These are phyloP conservation scores for Malassezia pachydermatis DNA, from an alignment of 1,284 basidiomycete species.

Conservation along the genomic window DNA sequence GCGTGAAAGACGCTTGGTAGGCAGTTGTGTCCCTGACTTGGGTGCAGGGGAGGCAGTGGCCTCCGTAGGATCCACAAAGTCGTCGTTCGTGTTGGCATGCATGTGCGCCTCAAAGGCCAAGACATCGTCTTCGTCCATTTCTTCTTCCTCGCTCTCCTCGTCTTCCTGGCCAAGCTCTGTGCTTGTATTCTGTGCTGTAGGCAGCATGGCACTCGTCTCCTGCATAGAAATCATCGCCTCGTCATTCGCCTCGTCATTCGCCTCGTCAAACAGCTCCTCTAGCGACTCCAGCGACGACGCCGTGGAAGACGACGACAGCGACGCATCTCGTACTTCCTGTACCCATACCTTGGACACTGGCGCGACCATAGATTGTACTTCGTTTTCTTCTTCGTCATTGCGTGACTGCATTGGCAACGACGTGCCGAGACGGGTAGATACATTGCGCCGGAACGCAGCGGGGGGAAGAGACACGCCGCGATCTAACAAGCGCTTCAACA, in stretches of 20 bases:
- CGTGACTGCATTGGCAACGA: no score
- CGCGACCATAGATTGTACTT: neutral
- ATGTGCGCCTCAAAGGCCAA: constrained; percentile 9
- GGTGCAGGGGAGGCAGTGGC: no score
- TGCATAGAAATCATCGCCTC: neutral
- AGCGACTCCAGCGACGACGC: neutral
- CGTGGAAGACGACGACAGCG: neutral
- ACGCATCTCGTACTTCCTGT: neutral
- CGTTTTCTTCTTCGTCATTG: neutral
- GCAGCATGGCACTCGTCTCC: neutral
- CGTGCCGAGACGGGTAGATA: no score
- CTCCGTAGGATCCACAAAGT: neutral
- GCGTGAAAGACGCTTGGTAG: no score
- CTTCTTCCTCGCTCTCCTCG: constrained; percentile 13
- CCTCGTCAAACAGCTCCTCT: constrained; percentile 4
- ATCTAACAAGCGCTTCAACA: constrained; percentile 1
- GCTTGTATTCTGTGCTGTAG: neutral
- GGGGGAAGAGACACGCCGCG: no score
- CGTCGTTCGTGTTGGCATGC: neutral
- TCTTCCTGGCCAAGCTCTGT: neutral
- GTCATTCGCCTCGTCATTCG: neutral
- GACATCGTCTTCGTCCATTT: constrained; percentile 9
- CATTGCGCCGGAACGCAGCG: no score
- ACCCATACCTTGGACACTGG: neutral
- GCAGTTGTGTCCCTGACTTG: no score